These are phyloP conservation scores for Tricholoma terreum DNA, from an alignment of 768 basidiomycete genomes.

Conservation along the genomic window DNA sequence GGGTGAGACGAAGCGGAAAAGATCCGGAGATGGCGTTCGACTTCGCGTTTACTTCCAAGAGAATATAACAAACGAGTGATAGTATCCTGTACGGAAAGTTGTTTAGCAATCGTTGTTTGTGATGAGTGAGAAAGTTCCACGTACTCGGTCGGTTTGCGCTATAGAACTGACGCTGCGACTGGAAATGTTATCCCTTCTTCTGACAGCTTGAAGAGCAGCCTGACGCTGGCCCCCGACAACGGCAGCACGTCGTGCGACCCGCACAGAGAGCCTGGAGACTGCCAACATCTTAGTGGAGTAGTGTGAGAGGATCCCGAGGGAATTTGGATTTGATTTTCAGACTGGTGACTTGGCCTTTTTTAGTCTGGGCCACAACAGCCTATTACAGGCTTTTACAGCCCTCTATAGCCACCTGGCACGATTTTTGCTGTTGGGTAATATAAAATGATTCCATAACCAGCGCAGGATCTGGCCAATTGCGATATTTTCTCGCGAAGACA, in stretches of 20 bases:
- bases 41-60: constrained; percentile 94
- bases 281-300: constrained; percentile 31
- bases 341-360: constrained; percentile 1
- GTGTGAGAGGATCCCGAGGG: constrained; percentile 12
- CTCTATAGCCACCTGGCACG: constrained; percentile 23
- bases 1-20: constrained; percentile 93
- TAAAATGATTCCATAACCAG: constrained; percentile 7
- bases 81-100: constrained; percentile 77
- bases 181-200: constrained; percentile 31
- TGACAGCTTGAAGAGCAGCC: constrained; percentile 39
- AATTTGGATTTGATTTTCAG: constrained; percentile 18
- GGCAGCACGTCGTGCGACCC: constrained; percentile 43
- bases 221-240: constrained; percentile 49
- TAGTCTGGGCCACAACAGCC: constrained; percentile 5
- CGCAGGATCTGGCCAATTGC: background rate
- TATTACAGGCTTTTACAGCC: constrained; percentile 3
- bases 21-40: constrained; percentile 96
- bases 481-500: constrained; percentile 1
- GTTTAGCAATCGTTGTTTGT: background rate
- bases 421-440: constrained; percentile 27
- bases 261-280: constrained; percentile 32
- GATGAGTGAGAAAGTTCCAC: constrained; percentile 18
- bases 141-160: constrained; percentile 73
- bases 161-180: constrained; percentile 53
- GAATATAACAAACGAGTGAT: constrained; percentile 96